Evolutionary conservation across 768 basidiomycete genomes (phyloP).

Genomic region (Pleurotus pulmonarius): DNA sequence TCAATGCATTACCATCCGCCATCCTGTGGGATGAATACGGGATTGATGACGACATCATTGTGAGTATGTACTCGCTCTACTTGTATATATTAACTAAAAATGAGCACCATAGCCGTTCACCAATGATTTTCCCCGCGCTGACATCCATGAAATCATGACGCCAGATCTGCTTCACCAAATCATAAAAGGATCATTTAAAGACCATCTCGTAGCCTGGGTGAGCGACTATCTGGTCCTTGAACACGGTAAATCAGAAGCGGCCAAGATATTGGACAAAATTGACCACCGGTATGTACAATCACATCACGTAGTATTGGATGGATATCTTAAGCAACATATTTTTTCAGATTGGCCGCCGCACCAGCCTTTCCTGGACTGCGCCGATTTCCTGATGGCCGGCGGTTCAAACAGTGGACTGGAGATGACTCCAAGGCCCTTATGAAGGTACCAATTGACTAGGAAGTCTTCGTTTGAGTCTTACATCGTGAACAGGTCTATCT

Average conservation of each 20-base stretch:
- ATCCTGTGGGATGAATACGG: slow-evolving; percentile 29
- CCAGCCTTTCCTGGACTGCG: slow-evolving; percentile 6
- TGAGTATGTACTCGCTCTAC: no score
- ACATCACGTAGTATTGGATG: no score
- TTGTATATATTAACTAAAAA: no score
- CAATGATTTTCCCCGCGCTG: slow-evolving; percentile 24
- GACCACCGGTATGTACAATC: neutral
- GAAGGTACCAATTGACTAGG: no score
- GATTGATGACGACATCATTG: slow-evolving; percentile 25
- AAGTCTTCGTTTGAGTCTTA: no score
- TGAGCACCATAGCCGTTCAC: slow-evolving; percentile 41
- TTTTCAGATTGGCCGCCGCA: slow-evolving; percentile 8
- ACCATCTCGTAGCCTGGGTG: slow-evolving; percentile 32
- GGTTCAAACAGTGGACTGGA: slow-evolving; percentile 11
- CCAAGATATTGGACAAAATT: neutral
- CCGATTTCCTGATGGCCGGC: slow-evolving; percentile 8
- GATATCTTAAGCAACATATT: neutral
- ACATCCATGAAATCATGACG: slow-evolving; percentile 28
- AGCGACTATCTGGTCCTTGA: slow-evolving; percentile 17
- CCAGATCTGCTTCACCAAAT: slow-evolving; percentile 31
- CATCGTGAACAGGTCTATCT: no score
- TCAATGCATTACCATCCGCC: slow-evolving; percentile 12
- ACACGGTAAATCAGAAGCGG: slow-evolving; percentile 8
- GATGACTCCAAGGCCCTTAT: slow-evolving; percentile 11
- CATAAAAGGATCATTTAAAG: slow-evolving; percentile 34